Evolutionary conservation across 441 rosid species (phyloP).

Genomic region (Syzygium syzygioides): DNA sequence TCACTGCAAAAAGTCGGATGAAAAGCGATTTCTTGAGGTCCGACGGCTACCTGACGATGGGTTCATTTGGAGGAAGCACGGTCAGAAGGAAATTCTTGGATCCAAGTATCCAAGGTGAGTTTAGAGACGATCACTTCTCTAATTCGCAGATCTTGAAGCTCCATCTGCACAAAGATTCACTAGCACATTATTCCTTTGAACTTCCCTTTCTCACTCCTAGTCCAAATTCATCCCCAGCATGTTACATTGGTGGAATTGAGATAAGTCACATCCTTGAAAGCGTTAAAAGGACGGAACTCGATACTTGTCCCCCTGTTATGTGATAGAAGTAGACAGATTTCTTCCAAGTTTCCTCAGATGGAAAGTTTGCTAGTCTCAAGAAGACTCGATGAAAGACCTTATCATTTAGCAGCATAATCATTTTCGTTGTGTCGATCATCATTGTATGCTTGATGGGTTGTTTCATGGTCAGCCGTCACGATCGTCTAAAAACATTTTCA

Average conservation of each 20-base stretch:
- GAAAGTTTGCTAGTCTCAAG: background rate
- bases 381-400: background rate
- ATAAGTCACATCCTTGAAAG: background rate
- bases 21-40: background rate
- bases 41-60: background rate
- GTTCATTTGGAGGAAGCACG: background rate
- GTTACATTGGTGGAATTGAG: background rate
- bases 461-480: background rate
- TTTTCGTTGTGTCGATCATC: background rate
- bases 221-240: fast-evolving
- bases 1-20: background rate
- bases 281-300: background rate
- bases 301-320: background rate
- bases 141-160: background rate
- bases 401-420: background rate
- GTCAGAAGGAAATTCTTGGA: background rate
- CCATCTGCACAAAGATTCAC: background rate
- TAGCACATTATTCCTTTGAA: background rate
- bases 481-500: background rate
- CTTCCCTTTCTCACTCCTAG: background rate
- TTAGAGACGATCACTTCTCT: background rate
- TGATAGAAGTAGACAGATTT: background rate
- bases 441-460: fast-evolving
- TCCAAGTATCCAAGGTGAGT: background rate
- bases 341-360: background rate